These are phyloP conservation scores for Emmonsia crescens DNA, from an alignment of 2,329 filamentous ascomycete genomes.

Conservation along the genomic window DNA sequence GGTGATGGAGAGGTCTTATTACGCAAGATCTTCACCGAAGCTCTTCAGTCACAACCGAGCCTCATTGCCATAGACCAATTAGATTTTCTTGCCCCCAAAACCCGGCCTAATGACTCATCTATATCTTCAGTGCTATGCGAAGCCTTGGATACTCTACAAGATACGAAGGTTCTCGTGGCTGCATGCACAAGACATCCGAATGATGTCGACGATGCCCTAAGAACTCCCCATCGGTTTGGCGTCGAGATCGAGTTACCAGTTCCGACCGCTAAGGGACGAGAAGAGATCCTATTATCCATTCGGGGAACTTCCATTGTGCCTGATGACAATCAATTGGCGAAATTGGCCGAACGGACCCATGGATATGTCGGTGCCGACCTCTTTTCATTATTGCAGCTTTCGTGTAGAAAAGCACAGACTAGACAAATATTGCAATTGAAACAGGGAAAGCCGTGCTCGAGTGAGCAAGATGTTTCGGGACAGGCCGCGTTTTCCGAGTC, in stretches of 20 bases:
- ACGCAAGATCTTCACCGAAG: constrained; percentile 58
- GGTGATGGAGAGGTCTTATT: constrained; percentile 45
- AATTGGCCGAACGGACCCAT: constrained; percentile 65
- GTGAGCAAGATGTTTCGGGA: neutral
- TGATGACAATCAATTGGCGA: constrained; percentile 44
- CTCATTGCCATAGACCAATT: constrained; percentile 71
- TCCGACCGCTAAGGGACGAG: constrained; percentile 59
- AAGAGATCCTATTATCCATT: constrained; percentile 61
- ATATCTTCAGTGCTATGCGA: constrained; percentile 32
- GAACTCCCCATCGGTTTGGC: constrained; percentile 53
- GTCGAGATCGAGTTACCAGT: constrained; percentile 63
- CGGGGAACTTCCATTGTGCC: constrained; percentile 38
- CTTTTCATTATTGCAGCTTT: constrained; percentile 49
- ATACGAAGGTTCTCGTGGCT: constrained; percentile 56
- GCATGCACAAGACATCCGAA: constrained; percentile 63
- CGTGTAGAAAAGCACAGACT: constrained; percentile 33
- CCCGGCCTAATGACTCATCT: constrained; percentile 36
- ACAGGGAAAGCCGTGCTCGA: neutral
- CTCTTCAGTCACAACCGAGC: constrained; percentile 58
- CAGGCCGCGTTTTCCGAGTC: constrained; percentile 7
- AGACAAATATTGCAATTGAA: constrained; percentile 17
- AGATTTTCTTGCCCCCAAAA: constrained; percentile 55
- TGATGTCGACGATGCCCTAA: constrained; percentile 60
- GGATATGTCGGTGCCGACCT: constrained; percentile 78
- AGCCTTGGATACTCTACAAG: constrained; percentile 28